These are phyloP conservation scores for Aspergillus spinulosporus DNA, from an alignment of 2,329 filamentous ascomycete genomes.

Conservation along the genomic window DNA sequence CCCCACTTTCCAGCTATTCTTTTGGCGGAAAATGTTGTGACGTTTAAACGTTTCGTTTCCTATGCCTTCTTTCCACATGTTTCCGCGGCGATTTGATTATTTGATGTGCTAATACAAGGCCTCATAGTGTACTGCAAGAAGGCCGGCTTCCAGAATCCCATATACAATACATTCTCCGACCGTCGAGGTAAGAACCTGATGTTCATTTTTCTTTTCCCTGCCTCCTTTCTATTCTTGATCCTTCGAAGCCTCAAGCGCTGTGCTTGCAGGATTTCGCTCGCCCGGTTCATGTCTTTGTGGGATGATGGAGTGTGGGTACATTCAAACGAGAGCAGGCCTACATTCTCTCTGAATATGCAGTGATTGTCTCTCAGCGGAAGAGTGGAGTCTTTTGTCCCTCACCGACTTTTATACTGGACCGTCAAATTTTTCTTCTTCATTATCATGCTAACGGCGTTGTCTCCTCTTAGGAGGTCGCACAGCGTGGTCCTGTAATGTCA, in stretches of 20 bases:
- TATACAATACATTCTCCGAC: constrained; percentile 73
- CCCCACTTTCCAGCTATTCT: constrained; percentile 21
- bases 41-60: background rate
- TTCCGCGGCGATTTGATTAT: constrained; percentile 11
- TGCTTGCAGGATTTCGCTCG: constrained; percentile 14
- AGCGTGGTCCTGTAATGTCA: constrained; percentile 82
- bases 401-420: constrained; percentile 36
- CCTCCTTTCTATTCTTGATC: constrained; percentile 24
- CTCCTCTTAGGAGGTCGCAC: constrained; percentile 72
- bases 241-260: constrained; percentile 15
- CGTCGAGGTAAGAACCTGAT: constrained; percentile 60
- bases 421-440: constrained; percentile 20
- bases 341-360: background rate
- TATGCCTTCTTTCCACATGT: background rate
- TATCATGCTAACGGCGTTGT: constrained; percentile 25
- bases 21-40: constrained; percentile 14
- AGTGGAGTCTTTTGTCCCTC: constrained; percentile 33
- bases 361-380: constrained; percentile 20
- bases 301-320: background rate
- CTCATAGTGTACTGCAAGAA: constrained; percentile 59
- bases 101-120: constrained; percentile 19
- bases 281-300: constrained; percentile 30
- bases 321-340: constrained; percentile 9
- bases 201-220: no score
- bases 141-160: constrained; percentile 55